Evolutionary conservation across 2,329 filamentous ascomycete species (phyloP).

Genomic region (Neoscytalidium dimidiatum): DNA sequence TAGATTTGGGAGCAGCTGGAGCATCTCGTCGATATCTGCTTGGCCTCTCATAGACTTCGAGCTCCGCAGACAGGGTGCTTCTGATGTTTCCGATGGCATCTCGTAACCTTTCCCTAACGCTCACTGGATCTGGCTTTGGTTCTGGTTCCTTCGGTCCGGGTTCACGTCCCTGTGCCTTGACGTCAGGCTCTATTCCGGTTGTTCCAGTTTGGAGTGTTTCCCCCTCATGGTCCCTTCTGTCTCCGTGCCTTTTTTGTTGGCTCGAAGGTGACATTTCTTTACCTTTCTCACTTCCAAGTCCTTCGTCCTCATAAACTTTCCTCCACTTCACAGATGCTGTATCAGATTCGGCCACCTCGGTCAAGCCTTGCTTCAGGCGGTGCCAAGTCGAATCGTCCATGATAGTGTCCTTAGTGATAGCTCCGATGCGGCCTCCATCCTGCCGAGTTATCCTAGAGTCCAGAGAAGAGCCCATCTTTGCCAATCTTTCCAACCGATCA

Average conservation of each 20-base stretch:
- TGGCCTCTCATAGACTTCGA: neutral
- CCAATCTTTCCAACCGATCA: neutral
- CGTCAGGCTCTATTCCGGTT: neutral
- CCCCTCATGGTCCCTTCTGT: no score
- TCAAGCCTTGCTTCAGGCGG: neutral
- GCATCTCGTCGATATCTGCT: conserved; percentile 2
- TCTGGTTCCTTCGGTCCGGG: neutral
- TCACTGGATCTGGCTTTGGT: neutral
- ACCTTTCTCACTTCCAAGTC: no score
- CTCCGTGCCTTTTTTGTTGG: no score
- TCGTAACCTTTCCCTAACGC: neutral
- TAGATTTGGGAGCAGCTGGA: neutral
- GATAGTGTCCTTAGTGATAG: neutral
- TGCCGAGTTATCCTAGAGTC: neutral
- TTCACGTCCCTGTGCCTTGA: neutral
- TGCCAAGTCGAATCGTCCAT: neutral
- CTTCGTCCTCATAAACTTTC: neutral
- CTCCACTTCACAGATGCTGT: neutral
- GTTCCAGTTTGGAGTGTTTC: no score
- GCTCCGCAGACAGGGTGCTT: neutral
- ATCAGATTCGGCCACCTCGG: neutral
- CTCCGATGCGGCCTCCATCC: neutral
- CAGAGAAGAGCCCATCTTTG: neutral
- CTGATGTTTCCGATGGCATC: neutral
- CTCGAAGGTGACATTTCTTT: no score